Percentiles rank a stretch among this genome's conserved stretches.
Conservation (phyloP, 768 basidiomycete species). For the Tylopilus plumbeoviolaceoides region DNA sequence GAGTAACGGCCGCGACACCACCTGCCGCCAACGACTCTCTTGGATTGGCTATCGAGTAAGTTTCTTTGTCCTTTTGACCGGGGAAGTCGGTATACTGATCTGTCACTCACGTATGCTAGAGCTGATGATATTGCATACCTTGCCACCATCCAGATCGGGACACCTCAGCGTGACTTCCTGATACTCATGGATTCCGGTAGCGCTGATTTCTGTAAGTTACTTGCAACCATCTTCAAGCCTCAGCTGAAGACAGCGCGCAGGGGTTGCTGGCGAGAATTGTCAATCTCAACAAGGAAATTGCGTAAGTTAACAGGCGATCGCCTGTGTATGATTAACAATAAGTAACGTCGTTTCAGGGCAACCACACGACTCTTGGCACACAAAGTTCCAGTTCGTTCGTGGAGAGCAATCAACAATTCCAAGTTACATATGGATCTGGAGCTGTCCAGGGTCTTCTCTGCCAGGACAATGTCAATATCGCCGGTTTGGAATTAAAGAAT, state of each 20-base stretch:
- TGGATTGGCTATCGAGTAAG: conserved; percentile 68
- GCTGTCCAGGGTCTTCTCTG: conserved; percentile 60
- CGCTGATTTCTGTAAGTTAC: conserved; percentile 51
- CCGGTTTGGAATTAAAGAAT: conserved; percentile 50
- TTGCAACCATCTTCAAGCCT: neutral
- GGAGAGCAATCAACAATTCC: conserved; percentile 47
- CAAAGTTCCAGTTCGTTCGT: conserved; percentile 60
- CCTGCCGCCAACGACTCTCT: conserved; percentile 51
- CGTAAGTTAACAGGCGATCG: conserved; percentile 27
- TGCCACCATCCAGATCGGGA: conserved; percentile 62
- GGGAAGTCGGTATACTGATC: neutral
- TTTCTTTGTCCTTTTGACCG: neutral
- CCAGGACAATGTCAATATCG: conserved; percentile 59
- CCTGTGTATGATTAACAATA: conserved; percentile 9
- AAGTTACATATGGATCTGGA: conserved; percentile 69
- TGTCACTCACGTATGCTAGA: conserved; percentile 22
- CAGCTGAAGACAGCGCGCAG: conserved; percentile 3
- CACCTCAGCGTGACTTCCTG: conserved; percentile 51
- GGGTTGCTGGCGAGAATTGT: conserved; percentile 56
- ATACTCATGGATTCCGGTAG: conserved; percentile 71
- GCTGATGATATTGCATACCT: conserved; percentile 54
- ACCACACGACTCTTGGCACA: conserved; percentile 64
- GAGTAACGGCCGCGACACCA: conserved; percentile 40
- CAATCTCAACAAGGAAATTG: conserved; percentile 39
- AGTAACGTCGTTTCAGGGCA: conserved; percentile 39